Evolutionary conservation across 1,139 yeast genomes (phyloP), one percentile per base, ranked within the genome.

Genomic region (Yamadazyma pseudoaaseri): DNA sequence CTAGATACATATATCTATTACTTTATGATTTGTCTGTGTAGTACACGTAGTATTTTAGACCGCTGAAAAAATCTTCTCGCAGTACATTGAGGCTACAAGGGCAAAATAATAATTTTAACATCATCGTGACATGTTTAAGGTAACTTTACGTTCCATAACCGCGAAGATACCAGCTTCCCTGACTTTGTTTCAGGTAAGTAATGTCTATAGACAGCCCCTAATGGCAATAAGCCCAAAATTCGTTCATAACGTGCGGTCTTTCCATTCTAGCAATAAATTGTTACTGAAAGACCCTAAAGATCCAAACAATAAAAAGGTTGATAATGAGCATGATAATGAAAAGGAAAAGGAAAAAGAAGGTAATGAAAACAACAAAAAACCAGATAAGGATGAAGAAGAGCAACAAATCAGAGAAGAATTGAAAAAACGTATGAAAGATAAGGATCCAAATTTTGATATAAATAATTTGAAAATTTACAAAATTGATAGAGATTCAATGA

Each of bases 381-480:
- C 37, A n/a, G 34, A 40, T 24, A 16, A 29, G 15, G 22, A 35
- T 4, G 31, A 33, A 33, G 51, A 53, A 30, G 56, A 57, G 29
- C 48, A 61, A 20, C 27, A 22, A 8, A 23, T 29, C n/a, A 51
- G 70, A 29, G 63, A 62, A 34, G 68, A 65, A 37, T 44, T 65
- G 22, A 60, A 52, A 38, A 55, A 56, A 36, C 48, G 56, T 23
- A 43, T 63, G 36, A 57, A 57, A 45, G 58, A 62, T 38, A 55
- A 61, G 41, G 52, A 58, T 37, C 63, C 66, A 4, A 53, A 56
- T 30, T 31, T 55, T 11, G 59, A 62, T 36, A 47, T 57, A 8
- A 54, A 58, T 30, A 58, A 65, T 34, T 39, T 66, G 30, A 66
- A 65, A 43, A 51, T 67, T 8, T 52, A 53, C 42, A 53, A 54